Evolutionary conservation across 164 flowering plant species (phyloP), one percentile per base, ranked within the genome.

Genomic region (Vitis cinerea): DNA sequence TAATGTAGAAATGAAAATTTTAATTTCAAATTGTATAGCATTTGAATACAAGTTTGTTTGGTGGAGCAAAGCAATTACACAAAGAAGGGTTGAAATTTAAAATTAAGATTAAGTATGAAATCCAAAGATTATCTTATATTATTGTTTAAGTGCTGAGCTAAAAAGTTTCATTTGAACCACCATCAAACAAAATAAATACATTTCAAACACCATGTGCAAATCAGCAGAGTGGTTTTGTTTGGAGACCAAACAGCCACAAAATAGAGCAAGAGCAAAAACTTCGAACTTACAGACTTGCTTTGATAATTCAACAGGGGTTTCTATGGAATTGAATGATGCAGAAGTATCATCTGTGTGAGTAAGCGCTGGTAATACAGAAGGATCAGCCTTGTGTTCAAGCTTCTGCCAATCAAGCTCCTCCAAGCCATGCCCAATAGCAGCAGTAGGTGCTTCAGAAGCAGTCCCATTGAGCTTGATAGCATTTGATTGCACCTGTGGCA

Each of bases 331-430:
- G 30, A 72, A 29, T 29, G 76, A 69, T 15, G 70, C 60, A 64
- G 63, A 68, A 37, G 64, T 68, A 51, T 74, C 68, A 23, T 77
- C 74, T 63, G 66, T 37, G 53, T 72, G 69, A 49, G 71, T 78
- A 52, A 71, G 74, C 58, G 67, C 68, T 60, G 76, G 16, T 15
- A n/a, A 14, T 29, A 63, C 11, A 69, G 69, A 3, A 9, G 56
- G 48, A 58, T 61, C 65, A 17, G 14, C 66, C 49, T 70, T 76
- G 47, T 3, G 5, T 57, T 74, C 71, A 12, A 54, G 71, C 44
- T 65, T 74, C 56, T 77, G 78, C 79, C 82, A 79, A 30, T 64
- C 63, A 68, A 77, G 77, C 66, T 77, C 81, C 61, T 75, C 81
- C 70, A 77, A 51, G 65, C 78, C 86, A 71, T 79, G 71, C 58